These are phyloP conservation scores for Xylaria sp. DNA, from an alignment of 2,329 filamentous ascomycete genomes.

Conservation along the genomic window DNA sequence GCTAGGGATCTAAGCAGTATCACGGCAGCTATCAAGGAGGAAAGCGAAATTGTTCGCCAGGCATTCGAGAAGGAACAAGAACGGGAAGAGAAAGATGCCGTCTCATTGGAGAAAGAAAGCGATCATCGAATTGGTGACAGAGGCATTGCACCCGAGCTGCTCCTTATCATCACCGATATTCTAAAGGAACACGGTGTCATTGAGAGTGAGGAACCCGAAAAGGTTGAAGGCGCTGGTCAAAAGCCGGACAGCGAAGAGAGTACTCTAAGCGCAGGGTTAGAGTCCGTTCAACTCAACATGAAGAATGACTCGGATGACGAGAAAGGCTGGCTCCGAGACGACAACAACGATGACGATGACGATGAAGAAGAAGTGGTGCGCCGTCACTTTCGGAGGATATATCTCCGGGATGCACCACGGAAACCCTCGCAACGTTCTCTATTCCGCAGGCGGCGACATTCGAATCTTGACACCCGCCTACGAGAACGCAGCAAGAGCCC, in stretches of 20 bases:
- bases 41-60: background rate
- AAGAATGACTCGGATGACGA: background rate
- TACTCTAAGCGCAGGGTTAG: background rate
- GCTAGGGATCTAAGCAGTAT: conserved; percentile 1
- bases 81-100: too few relatives aligned
- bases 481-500: background rate
- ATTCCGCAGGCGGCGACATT: background rate
- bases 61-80: too few relatives aligned
- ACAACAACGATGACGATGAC: too few relatives aligned
- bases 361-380: background rate
- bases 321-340: background rate
- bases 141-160: background rate
- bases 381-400: background rate
- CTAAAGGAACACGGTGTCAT: background rate
- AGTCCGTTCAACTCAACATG: background rate
- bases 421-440: too few relatives aligned
- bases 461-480: background rate
- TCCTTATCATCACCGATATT: background rate
- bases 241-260: background rate
- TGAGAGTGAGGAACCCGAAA: background rate
- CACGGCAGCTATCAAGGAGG: background rate
- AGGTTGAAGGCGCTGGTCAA: background rate
- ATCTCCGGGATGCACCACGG: background rate
- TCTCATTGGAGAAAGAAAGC: too few relatives aligned
- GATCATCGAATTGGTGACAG: background rate